Base-by-base conservation (phyloP, 371 early-diverging fungal genomes). In the Chytridium lagenaria region DNA sequence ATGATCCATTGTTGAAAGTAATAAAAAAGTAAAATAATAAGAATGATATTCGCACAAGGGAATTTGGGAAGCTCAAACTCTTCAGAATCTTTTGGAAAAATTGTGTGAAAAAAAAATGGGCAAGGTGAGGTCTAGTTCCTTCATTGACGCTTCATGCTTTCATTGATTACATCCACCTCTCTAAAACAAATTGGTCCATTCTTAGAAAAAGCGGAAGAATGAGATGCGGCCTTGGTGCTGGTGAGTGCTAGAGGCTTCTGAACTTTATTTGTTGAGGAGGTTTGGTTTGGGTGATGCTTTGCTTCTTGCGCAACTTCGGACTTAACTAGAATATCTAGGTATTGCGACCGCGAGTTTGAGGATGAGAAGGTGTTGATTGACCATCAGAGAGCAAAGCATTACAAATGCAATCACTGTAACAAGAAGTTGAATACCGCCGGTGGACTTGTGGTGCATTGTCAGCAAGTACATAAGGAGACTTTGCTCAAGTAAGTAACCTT, bases 331-430 rank as follows among this genome's bases (percentile, higher is more conserved):
- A n/a, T n/a, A n/a, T n/a, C n/a, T 72, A 88, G 95, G 96, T 98
- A 97, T 80, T 98, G 98, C 81, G 95, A 97, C 78, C 89, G 96
- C 72, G 95, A 95, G 68, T 98, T 98, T 80, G 96, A 96, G 67
- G 96, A 96, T 80, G 96, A 96, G 71, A 95, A 94, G 78, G 92
- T 95, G 10, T 86, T 98, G 67, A 91, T 98, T 39, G 88, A 91
- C 69, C 97, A 98, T 82, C 95, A 97, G 80, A 77, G 90, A 86
- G 94, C 94, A 33, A 93, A 94, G 78, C 96, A 96, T 80, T 96
- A 95, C 87, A 94, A 95, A 77, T 96, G 98, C 80, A 85, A 80
- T 61, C 82, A 85, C 23, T 98, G 98, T 80, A 78, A 82, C 73
- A 95, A 94, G 78, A 90, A 91, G 73, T 87, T 96, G 52, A 94